Evolutionary conservation across 345 rosid species (phyloP).

Genomic region (Citrus maxima): DNA sequence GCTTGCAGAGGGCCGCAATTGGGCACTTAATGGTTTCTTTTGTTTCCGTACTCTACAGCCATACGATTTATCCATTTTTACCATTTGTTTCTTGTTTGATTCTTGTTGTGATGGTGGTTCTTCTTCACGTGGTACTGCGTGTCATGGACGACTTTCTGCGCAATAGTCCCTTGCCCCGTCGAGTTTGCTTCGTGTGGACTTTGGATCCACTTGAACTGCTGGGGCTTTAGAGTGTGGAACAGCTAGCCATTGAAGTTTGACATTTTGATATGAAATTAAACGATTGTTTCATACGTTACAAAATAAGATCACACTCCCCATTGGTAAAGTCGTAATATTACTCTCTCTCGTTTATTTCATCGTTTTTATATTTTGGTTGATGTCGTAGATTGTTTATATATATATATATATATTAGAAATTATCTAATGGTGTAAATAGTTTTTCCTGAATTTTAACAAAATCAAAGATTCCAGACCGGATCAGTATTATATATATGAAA

Average conservation of each 20-base stretch:
- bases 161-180: background rate
- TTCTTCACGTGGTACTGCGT: background rate
- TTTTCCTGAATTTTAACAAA: no score
- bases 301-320: background rate
- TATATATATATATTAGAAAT: no score
- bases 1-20: background rate
- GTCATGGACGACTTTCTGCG: background rate
- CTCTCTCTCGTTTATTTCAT: background rate
- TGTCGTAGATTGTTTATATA: no score
- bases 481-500: no score
- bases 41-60: background rate
- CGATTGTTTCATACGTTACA: background rate
- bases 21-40: background rate
- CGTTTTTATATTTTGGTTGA: background rate
- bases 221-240: background rate
- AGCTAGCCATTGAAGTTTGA: background rate
- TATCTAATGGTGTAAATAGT: no score
- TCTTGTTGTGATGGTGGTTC: background rate
- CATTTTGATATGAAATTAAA: background rate
- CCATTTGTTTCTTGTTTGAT: no score
- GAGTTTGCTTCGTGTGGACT: background rate
- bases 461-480: no score
- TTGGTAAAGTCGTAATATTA: background rate
- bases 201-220: background rate
- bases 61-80: background rate